Base-by-base conservation (phyloP, 345 rosid genomes). In the Hypericum androsaemum region DNA sequence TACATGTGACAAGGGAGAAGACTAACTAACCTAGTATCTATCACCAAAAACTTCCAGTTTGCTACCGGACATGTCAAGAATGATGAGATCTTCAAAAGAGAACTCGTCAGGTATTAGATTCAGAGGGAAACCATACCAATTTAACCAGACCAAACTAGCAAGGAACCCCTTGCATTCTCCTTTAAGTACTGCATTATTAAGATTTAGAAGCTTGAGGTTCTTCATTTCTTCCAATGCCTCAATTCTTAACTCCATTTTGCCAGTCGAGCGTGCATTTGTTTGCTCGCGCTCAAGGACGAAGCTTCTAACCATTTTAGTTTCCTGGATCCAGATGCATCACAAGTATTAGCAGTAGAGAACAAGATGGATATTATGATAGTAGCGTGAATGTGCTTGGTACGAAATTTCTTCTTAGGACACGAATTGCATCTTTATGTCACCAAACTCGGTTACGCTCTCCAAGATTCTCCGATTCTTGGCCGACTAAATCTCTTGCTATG, bases 1-100 rank as follows among this genome's bases (percentile, higher is more conserved):
- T 7, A 36, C 14, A 56, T 40, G 58, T 46, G 14, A 46, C 22
- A 46, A 13, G 14, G 40, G 47, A 41, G 43, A n/a, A n/a, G 9
- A 10, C 6, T 5, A 13, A 42, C 16, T 10, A 50, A 64, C 68
- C 68, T 43, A 16, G 28, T 8, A 22, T 39, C 53, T 51, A 7
- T 45, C 13, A 57, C 62, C 57, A 38, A 54, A 37, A 47, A 37
- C 16, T 54, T 28, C 47, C 43, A 62, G 59, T 41, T 39, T 37
- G 10, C 66, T 62, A 15, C 41, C 41, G n/a, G 46, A 54, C 42
- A 62, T 47, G 17, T 62, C 66, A 47, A 62, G 66, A 14, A 54
- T 54, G 32, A 54, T 53, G 17, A 47, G 43, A 11, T 54, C 42
- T 32, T 47, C 52, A 17, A 62, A 16, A 22, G 10, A 13, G 17